Conservation (phyloP, 176 grass and related monocot species). For the Olyra latifolia region DNA sequence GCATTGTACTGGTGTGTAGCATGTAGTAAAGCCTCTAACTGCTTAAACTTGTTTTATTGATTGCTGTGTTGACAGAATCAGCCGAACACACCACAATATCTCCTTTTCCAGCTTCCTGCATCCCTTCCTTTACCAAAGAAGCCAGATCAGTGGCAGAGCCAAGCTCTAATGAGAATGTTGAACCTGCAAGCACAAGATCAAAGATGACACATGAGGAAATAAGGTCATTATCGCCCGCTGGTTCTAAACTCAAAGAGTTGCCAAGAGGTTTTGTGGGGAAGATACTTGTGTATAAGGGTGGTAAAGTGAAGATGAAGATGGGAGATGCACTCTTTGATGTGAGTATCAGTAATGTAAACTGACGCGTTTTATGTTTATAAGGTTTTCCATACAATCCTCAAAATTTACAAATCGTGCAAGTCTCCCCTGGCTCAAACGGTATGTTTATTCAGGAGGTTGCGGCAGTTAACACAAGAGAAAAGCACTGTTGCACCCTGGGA, state of each 20-base stretch:
- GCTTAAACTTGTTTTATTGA: constrained; percentile 18
- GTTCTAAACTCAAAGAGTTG: constrained; percentile 60
- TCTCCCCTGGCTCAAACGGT: constrained; percentile 67
- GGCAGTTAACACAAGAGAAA: constrained; percentile 65
- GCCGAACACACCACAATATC: constrained; percentile 29
- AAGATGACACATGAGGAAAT: constrained; percentile 6
- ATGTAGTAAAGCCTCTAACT: neutral
- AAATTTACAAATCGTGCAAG: constrained; percentile 37
- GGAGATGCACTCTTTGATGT: constrained; percentile 72
- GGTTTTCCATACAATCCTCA: neutral
- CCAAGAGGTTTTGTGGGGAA: constrained; percentile 71
- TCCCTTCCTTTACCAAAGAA: constrained; percentile 51
- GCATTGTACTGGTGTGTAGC: neutral
- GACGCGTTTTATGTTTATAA: neutral
- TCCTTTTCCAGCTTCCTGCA: constrained; percentile 71
- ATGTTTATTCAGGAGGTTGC: constrained; percentile 59
- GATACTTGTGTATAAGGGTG: constrained; percentile 73
- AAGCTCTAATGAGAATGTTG: neutral
- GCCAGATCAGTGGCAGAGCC: neutral
- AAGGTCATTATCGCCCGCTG: neutral
- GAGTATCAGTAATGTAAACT: constrained; percentile 34
- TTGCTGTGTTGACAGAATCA: constrained; percentile 49
- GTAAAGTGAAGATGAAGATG: constrained; percentile 91
- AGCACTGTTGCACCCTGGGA: constrained; percentile 70
- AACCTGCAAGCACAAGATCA: constrained; percentile 13